Percentiles rank a stretch among this genome's conserved stretches.
Evolutionary conservation across 1,139 yeast genomes (phyloP).

Genomic region (Debaryomyces coudertii): DNA sequence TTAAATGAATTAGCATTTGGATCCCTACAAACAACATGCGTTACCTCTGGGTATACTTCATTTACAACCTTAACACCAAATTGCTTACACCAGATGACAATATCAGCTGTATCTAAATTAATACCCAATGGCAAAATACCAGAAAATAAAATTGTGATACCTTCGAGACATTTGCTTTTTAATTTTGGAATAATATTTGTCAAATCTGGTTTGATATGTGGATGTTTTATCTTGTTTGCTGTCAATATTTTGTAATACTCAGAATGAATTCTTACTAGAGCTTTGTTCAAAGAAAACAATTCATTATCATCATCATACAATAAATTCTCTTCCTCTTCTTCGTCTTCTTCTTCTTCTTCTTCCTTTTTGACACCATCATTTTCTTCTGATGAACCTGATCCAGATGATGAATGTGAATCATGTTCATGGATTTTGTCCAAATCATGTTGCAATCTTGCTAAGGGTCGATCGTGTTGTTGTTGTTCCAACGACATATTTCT

Average conservation of each 20-base stretch:
- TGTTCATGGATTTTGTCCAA: slow-evolving; percentile 55
- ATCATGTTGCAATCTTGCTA: slow-evolving; percentile 80
- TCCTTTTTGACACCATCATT: slow-evolving; percentile 23
- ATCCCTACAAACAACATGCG: slow-evolving; percentile 84
- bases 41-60: slow-evolving; percentile 73
- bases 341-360: slow-evolving; percentile 41
- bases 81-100: slow-evolving; percentile 88
- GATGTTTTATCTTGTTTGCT: slow-evolving; percentile 15
- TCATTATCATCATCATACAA: slow-evolving; percentile 84
- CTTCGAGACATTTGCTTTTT: slow-evolving; percentile 68
- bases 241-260: slow-evolving; percentile 62
- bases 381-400: slow-evolving; percentile 18
- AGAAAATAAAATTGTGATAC: slow-evolving; percentile 74
- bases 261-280: slow-evolving; percentile 63
- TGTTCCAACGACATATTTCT: slow-evolving; percentile 63
- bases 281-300: slow-evolving; percentile 62
- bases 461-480: slow-evolving; percentile 74
- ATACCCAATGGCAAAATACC: slow-evolving; percentile 85
- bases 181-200: slow-evolving; percentile 70
- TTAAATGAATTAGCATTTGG: slow-evolving; percentile 52
- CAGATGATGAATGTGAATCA: slow-evolving; percentile 22
- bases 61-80: slow-evolving; percentile 88
- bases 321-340: slow-evolving; percentile 57
- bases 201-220: slow-evolving; percentile 53
- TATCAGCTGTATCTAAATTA: slow-evolving; percentile 71